Percentiles rank a stretch among this genome's conserved stretches.
Evolutionary conservation across 1,139 yeast genomes (phyloP).

Genomic region (Yamadazyma oceani): DNA sequence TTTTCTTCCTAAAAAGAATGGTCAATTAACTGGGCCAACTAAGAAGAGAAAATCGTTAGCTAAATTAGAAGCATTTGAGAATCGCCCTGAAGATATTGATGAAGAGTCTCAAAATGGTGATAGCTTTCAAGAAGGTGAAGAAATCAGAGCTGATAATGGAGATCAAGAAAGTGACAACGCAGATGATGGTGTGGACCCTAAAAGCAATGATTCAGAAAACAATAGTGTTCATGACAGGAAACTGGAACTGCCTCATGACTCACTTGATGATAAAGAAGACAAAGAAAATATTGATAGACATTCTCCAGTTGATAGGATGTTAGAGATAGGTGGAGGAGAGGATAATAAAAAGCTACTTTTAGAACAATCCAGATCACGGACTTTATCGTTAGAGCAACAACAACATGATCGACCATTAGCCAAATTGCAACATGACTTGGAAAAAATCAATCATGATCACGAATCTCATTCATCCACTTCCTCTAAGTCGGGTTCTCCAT

Average conservation of each 20-base stretch:
- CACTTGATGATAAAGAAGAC: conserved; percentile 11
- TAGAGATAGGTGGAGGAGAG: conserved; percentile 51
- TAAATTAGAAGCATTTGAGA: conserved; percentile 39
- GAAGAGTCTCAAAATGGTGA: conserved; percentile 19
- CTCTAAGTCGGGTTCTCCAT: conserved; percentile 9
- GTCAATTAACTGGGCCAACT: conserved; percentile 68
- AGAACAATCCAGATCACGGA: conserved; percentile 57
- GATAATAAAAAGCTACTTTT: conserved; percentile 44
- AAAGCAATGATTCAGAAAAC: too few relatives aligned
- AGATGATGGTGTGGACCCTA: conserved; percentile 3
- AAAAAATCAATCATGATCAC: conserved; percentile 46
- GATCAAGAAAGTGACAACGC: conserved; percentile 18
- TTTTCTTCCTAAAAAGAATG: conserved; percentile 79
- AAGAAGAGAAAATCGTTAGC: conserved; percentile 60
- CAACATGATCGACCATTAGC: conserved; percentile 81
- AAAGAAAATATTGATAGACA: conserved; percentile 15
- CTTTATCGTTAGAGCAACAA: conserved; percentile 62
- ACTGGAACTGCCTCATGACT: not conserved
- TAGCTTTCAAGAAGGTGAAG: too few relatives aligned
- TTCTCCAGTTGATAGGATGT: conserved; percentile 51
- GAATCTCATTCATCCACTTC: conserved; percentile 14
- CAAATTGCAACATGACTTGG: conserved; percentile 73
- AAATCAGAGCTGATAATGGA: too few relatives aligned
- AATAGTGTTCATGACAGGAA: not conserved
- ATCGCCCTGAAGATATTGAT: conserved; percentile 11